Percentiles rank a stretch among this genome's conserved stretches.
Evolutionary conservation across 345 rosid genomes (phyloP).

Genomic region (Mercurialis annua): DNA sequence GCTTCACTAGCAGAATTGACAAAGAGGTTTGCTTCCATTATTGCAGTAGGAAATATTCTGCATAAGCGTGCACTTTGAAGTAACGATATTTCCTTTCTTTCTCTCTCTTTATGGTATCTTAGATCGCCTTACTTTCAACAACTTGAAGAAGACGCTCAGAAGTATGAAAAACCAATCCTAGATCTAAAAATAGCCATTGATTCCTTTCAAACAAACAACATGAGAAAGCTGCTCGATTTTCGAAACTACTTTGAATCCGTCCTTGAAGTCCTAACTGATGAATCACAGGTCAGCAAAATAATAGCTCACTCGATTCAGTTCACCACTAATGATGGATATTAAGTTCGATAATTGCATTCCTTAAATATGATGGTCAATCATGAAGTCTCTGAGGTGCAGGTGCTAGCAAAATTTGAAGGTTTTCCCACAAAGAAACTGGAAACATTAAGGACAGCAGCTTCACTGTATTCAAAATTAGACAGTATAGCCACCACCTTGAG

Average conservation of each 20-base stretch:
- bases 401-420: conserved; percentile 22
- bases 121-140: conserved; percentile 20
- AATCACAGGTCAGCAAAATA: conserved; percentile 16
- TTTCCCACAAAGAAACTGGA: conserved; percentile 27
- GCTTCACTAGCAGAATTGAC: conserved; percentile 19
- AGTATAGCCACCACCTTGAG: conserved; percentile 7
- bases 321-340: neutral
- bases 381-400: conserved; percentile 10
- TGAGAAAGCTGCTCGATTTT: conserved; percentile 18
- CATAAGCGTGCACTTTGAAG: neutral
- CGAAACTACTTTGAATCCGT: conserved; percentile 10
- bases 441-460: conserved; percentile 20
- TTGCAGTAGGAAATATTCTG: neutral
- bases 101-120: neutral
- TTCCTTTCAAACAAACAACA: conserved; percentile 19
- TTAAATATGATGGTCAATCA: neutral
- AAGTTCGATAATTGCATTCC: neutral
- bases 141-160: conserved; percentile 12
- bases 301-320: neutral
- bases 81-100: neutral
- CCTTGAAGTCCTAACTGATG: conserved; percentile 11
- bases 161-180: conserved; percentile 10
- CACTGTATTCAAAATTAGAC: conserved; percentile 21
- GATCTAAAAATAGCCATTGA: conserved; percentile 10
- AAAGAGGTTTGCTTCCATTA: conserved; percentile 10